phyloP scores from a whole-genome alignment of 2,329 filamentous ascomycete genomes.

The Beauveria brongniartii region DNA sequence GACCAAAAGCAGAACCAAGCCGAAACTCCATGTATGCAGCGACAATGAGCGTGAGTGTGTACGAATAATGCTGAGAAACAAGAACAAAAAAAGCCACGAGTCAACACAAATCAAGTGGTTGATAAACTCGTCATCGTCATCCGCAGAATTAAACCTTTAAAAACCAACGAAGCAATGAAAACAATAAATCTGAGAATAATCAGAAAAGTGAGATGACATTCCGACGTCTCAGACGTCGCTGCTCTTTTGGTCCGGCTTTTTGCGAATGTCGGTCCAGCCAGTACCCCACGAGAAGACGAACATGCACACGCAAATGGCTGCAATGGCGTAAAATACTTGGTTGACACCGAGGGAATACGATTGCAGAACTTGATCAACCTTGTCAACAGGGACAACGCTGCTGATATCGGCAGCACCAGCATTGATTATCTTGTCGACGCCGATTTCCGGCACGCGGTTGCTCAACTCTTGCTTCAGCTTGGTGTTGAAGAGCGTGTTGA shows the following conservation, averaged over 20 bases:
- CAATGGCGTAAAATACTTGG: conserved; percentile 22
- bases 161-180: background rate
- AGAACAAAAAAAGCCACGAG: background rate
- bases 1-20: background rate
- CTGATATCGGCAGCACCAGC: conserved; percentile 35
- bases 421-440: conserved; percentile 25
- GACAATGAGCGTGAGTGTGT: conserved; percentile 6
- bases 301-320: conserved; percentile 21
- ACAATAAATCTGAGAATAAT: background rate
- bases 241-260: conserved; percentile 22
- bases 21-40: conserved; percentile 9
- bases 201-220: too few relatives aligned
- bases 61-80: background rate
- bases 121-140: too few relatives aligned
- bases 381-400: conserved; percentile 20
- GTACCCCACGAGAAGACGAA: conserved; percentile 34
- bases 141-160: background rate
- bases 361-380: conserved; percentile 27
- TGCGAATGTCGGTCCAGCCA: conserved; percentile 38
- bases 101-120: background rate
- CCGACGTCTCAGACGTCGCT: conserved; percentile 14
- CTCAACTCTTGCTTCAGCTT: conserved; percentile 25
- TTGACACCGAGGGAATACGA: conserved; percentile 32
- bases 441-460: conserved; percentile 21
- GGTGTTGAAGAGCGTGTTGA: conserved; percentile 23